Evolutionary conservation across 352 stramenopile genomes (phyloP).

Genomic region (Phytophthora constricta): DNA sequence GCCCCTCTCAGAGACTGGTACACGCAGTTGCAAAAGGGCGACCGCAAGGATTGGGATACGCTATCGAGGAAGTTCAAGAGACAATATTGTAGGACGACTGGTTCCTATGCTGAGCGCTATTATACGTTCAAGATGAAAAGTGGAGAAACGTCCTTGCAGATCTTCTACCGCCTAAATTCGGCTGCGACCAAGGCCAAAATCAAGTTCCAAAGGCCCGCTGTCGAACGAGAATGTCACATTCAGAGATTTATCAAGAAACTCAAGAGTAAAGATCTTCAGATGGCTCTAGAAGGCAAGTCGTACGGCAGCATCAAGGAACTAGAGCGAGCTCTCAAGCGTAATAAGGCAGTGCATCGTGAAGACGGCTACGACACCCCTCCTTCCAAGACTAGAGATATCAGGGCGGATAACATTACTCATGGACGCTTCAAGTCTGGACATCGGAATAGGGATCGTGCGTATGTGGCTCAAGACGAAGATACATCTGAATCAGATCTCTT

Average conservation of each 20-base stretch:
- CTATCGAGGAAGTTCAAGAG: neutral
- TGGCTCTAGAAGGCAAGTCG: neutral
- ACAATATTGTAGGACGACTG: neutral
- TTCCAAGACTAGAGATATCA: neutral
- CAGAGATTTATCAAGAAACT: conserved; percentile 5
- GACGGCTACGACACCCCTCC: neutral
- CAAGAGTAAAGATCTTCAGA: neutral
- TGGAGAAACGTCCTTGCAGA: neutral
- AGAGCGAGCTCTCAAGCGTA: neutral
- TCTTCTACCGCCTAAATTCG: conserved; percentile 6
- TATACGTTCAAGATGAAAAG: neutral
- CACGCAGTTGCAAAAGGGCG: neutral
- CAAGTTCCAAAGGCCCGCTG: neutral
- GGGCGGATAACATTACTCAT: neutral
- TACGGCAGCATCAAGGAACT: neutral
- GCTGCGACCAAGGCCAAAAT: neutral
- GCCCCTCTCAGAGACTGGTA: neutral
- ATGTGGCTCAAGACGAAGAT: neutral
- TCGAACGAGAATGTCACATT: neutral
- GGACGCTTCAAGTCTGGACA: neutral
- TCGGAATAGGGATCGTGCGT: neutral
- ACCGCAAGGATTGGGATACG: neutral
- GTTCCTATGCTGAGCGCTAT: neutral
- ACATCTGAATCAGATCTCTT: neutral
- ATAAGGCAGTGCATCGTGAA: neutral